Evolutionary conservation across 257 asterid genomes (phyloP).

Genomic region (Solanum rostratum): DNA sequence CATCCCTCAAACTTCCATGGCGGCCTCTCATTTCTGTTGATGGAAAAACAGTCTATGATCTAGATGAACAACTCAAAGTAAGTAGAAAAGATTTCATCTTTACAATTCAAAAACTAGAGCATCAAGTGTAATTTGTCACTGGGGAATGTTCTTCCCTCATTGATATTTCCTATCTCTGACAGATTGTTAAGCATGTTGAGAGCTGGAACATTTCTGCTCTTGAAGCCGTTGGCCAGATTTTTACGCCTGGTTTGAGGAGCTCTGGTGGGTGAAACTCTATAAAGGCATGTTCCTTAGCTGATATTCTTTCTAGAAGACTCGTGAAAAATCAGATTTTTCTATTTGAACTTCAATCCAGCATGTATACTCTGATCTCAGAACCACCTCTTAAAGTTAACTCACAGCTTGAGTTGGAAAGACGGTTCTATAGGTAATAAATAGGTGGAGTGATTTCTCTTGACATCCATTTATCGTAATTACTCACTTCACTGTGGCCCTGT

Average conservation of each 20-base stretch:
- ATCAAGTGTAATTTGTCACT: not conserved
- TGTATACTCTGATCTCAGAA: not conserved
- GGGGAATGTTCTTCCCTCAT: not conserved
- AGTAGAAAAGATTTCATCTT: conserved; percentile 1
- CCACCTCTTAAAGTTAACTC: not conserved
- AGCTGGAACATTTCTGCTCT: conserved; percentile 66
- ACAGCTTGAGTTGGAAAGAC: not conserved
- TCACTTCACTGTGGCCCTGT: not conserved
- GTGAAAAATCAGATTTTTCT: not conserved
- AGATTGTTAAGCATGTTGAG: conserved; percentile 72
- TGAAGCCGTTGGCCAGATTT: conserved; percentile 67
- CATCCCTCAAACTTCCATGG: conserved; percentile 77
- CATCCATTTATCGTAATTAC: not conserved
- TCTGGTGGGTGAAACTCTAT: conserved; percentile 4
- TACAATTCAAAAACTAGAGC: not conserved
- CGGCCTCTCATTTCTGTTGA: conserved; percentile 54
- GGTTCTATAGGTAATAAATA: not conserved
- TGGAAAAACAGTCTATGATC: conserved; percentile 53
- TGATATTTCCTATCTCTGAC: not conserved
- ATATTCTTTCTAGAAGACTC: not conserved
- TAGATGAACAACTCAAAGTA: conserved; percentile 41
- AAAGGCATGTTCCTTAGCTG: not conserved
- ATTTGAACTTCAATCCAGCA: not conserved
- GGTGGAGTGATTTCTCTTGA: not conserved
- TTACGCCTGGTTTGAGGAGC: conserved; percentile 41